Conservation (phyloP, 2,329 filamentous ascomycete species). For the Aspergillus jensenii region DNA sequence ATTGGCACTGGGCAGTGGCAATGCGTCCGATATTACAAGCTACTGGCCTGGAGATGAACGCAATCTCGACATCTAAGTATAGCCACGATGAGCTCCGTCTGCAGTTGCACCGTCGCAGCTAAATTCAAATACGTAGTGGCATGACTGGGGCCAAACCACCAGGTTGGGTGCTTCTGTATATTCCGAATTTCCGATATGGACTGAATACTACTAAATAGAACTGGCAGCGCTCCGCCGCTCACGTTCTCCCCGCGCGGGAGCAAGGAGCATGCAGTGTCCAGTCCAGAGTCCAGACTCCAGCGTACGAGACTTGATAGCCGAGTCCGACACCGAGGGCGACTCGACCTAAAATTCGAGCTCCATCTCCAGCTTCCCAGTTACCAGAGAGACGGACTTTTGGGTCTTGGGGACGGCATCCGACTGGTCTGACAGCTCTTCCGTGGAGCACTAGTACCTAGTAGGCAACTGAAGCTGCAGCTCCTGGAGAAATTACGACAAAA, state of each 20-base stretch:
- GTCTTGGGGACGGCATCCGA: background rate
- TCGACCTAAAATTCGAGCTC: background rate
- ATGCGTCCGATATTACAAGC: too few species aligned
- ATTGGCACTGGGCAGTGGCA: too few species aligned
- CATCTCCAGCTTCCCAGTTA: background rate
- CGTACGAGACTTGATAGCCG: background rate
- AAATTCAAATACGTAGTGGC: too few species aligned
- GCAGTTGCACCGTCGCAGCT: too few species aligned
- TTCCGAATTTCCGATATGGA: background rate
- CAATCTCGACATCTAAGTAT: too few species aligned
- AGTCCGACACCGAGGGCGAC: background rate
- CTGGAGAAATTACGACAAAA: background rate
- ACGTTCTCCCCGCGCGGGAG: background rate
- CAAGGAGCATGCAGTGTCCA: background rate
- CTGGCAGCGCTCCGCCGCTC: background rate
- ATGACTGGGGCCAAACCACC: too few species aligned
- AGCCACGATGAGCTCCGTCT: too few species aligned
- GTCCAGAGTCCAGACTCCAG: background rate
- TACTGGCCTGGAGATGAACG: too few species aligned
- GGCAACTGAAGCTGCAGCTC: background rate
- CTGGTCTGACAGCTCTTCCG: background rate
- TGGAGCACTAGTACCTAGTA: background rate
- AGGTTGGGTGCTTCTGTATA: background rate
- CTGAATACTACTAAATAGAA: background rate
- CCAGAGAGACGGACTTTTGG: conserved; percentile 4